Evolutionary conservation across 2,329 filamentous ascomycete genomes (phyloP).

Genomic region (Phialophora chinensis): DNA sequence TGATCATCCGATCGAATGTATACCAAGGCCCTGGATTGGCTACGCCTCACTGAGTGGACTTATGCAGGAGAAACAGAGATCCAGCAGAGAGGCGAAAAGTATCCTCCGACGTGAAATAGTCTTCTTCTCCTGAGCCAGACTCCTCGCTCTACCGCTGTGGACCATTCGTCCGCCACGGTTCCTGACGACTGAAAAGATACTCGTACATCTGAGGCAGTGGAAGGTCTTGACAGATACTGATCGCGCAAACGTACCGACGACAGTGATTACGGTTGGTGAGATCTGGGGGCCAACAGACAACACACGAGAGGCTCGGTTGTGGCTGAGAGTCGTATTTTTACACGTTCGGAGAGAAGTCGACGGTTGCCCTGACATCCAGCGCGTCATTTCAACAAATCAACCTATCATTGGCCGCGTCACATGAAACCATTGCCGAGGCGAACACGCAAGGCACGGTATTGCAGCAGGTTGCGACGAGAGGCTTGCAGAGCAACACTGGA

Average conservation of each 20-base stretch:
- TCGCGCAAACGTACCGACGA: not conserved
- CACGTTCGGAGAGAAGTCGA: slow-evolving; percentile 10
- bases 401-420: not conserved
- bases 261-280: not conserved
- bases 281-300: not conserved
- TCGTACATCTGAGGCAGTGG: not conserved
- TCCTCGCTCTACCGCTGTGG: not conserved
- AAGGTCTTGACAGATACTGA: not conserved
- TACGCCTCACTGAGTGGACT: slow-evolving; percentile 6
- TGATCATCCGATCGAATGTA: slow-evolving; percentile 12
- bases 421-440: not conserved
- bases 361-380: slow-evolving; percentile 9
- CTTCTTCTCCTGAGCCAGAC: slow-evolving; percentile 10
- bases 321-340: slow-evolving; percentile 26
- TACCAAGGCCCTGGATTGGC: slow-evolving; percentile 15
- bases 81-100: slow-evolving; percentile 12
- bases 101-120: slow-evolving; percentile 10
- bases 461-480: not conserved
- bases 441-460: not conserved
- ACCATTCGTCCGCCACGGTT: not conserved
- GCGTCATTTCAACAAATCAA: slow-evolving; percentile 5
- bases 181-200: not conserved
- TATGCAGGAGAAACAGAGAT: slow-evolving; percentile 21
- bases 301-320: slow-evolving; percentile 22
- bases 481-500: not conserved